Base-by-base conservation (phyloP, 2,329 filamentous ascomycete species). In the Cyclaneusma minus region DNA sequence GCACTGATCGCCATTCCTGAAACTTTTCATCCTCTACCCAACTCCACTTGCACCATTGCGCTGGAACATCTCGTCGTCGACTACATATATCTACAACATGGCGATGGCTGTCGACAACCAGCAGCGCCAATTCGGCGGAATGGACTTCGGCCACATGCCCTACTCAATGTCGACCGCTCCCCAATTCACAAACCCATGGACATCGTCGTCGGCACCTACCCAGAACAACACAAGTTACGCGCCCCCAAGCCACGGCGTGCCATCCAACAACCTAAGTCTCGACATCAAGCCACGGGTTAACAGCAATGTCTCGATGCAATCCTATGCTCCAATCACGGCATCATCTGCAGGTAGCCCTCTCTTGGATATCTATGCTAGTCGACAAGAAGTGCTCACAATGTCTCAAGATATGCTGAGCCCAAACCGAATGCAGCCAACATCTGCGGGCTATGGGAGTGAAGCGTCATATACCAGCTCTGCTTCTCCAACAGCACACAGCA, bases 61-160 rank as follows among this genome's bases (percentile, higher is more conserved):
- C n/a, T n/a, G n/a, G n/a, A n/a, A n/a, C n/a, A n/a, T n/a, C n/a
- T n/a, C n/a, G n/a, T n/a, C n/a, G n/a, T n/a, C n/a, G n/a, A n/a
- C n/a, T n/a, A n/a, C n/a, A n/a, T n/a, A n/a, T n/a, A n/a, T n/a
- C n/a, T n/a, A 40, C 58, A 71, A 54, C 54, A 93, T 93, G 84
- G 89, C 83, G 59, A 92, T 93, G 83, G 81, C 85, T 54, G 71
- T 93, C 62, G 83, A 93, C 60, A 72, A 73, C 47, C 80, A 84
- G 54, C 83, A 87, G 58, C 81, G 73, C 60, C 70, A 71, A 52
- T 81, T 78, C 58, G 80, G 68, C 50, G 55, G 46, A 34, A 65
- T 92, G 60, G 72, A 70, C 53, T 89, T 87, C 62, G 81, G 87
- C 51, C 64, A 70, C 51, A 73, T 84, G 64, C 72, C 79, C 41